Evolutionary conservation across 1,284 basidiomycete genomes (phyloP), one percentile per base, ranked within the genome.

Genomic region (Austropuccinia psidii): DNA sequence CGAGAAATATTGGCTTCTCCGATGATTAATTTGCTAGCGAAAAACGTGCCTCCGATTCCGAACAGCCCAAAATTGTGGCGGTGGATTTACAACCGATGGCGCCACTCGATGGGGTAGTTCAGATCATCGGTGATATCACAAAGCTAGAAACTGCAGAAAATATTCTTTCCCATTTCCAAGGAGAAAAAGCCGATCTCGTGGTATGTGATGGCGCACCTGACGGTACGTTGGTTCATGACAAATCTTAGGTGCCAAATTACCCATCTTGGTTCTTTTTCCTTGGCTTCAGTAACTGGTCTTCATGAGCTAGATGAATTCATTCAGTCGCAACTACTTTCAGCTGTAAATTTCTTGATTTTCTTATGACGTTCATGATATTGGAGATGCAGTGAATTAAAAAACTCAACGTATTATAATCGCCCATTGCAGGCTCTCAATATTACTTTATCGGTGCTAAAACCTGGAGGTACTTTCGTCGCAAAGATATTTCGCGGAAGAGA

Each of bases 131-230:
- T 49, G 85, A 86, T 75, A 86, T 86, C 77, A 86, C 85, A 0
- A 80, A 82, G 4, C 81, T 83, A 0, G 81, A 81, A 11, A 86
- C 85, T 0, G 83, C 84, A 2, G 80, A 82, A 1, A 80, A 82
- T 6, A 85, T 85, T 52, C 81, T 84, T 19, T 77, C 80, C 21
- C 83, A 84, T 19, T 82, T 86, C 64, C 80, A 80, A 19, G 83
- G 83, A 3, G 78, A 82, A 7, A 81, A 83, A 65, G 84, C 84
- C 0, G 83, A 86, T 73, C 79, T 86, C 43, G 84, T 86, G 33
- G 83, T 86, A 1, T 86, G 85, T 76, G 85, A 86, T 75, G 85
- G 85, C 9, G 85, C 85, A 19, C 85, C 85, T 2, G 85, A 86
- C 77, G 83, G 83, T 83, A 24, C 72, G 80, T 49, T 8, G 1